These are phyloP conservation scores for Fusarium cicatricum DNA, from an alignment of 2,329 filamentous ascomycete species.

Conservation along the genomic window DNA sequence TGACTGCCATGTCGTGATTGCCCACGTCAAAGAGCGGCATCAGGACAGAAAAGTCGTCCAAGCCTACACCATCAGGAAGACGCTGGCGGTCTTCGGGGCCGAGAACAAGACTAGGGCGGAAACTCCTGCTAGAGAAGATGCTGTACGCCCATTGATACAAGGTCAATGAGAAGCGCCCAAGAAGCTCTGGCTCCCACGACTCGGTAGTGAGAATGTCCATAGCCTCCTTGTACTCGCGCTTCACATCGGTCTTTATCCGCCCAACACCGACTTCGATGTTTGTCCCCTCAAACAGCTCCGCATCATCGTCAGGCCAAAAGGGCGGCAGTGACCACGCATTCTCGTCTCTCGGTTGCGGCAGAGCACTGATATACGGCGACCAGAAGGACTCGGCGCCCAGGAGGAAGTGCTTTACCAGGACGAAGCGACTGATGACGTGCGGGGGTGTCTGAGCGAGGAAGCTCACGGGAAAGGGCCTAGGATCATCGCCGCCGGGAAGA, in stretches of 20 bases:
- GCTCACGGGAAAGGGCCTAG: constrained; percentile 52
- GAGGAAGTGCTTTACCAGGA: constrained; percentile 74
- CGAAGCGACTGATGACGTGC: constrained; percentile 71
- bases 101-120: constrained; percentile 67
- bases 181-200: constrained; percentile 39
- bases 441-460: constrained; percentile 62
- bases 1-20: constrained; percentile 71
- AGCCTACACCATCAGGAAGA: constrained; percentile 44
- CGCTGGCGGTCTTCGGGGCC: constrained; percentile 41
- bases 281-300: constrained; percentile 63
- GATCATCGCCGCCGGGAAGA: constrained; percentile 41
- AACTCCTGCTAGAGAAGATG: constrained; percentile 72
- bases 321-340: constrained; percentile 64
- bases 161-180: constrained; percentile 51
- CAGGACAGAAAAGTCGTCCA: constrained; percentile 72
- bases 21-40: constrained; percentile 76
- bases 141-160: constrained; percentile 72
- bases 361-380: constrained; percentile 71
- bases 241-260: constrained; percentile 57
- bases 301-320: constrained; percentile 70
- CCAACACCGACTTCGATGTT: constrained; percentile 59
- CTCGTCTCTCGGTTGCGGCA: constrained; percentile 67
- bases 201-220: constrained; percentile 46
- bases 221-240: constrained; percentile 56
- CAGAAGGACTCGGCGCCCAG: constrained; percentile 67